Evolutionary conservation across 495 filamentous ascomycete genomes (phyloP), one percentile per base, ranked within the genome.

Genomic region (Penicillium salamii): DNA sequence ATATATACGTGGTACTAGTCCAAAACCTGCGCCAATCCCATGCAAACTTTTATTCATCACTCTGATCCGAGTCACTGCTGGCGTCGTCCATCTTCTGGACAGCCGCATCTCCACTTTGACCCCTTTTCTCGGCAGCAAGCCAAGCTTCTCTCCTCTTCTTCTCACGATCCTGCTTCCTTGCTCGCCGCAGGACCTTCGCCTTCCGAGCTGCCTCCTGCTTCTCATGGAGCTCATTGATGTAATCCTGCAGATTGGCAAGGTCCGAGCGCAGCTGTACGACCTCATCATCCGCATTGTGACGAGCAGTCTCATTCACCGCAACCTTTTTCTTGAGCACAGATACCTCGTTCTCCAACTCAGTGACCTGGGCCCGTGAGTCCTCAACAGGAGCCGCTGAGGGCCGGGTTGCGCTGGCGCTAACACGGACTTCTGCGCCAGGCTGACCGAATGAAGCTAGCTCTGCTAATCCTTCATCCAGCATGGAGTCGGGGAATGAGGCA

Each of bases 391-490:
- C 57, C 18, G 31, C 32, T 24, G 12, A 18, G 11, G 60, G 44
- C 5, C 50, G 42, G 44, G 52, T 23, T 14, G 54, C 21, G n/a
- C 37, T 48, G n/a, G 52, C 34, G 2, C 52, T 20, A 19, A 49
- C 43, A 19, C 57, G 54, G 8, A 46, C 40, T 26, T 59, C 55
- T 4, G 47, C 17, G n/a, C 45, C 57, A 1, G 56, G 39, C 29
- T 66, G 66, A 29, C 55, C 52, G 12, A 76, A 47, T 7, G 69
- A 39, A 20, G 71, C 70, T 7, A 84, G 66, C 58, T 82, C 79
- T 7, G 72, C 71, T 13, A 83, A 66, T 23, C 78, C 74, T 44
- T 81, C 76, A 43, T 84, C 79, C 8, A 85, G 61, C 58, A 84
- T 63, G 13, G 62, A 64, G 6, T 61, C 49, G 3, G 81, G 79